Percentiles rank a stretch among this genome's conserved stretches.
These are phyloP conservation scores for Trichoderma arundinaceum DNA, from an alignment of 2,329 filamentous ascomycete genomes.

Conservation along the genomic window DNA sequence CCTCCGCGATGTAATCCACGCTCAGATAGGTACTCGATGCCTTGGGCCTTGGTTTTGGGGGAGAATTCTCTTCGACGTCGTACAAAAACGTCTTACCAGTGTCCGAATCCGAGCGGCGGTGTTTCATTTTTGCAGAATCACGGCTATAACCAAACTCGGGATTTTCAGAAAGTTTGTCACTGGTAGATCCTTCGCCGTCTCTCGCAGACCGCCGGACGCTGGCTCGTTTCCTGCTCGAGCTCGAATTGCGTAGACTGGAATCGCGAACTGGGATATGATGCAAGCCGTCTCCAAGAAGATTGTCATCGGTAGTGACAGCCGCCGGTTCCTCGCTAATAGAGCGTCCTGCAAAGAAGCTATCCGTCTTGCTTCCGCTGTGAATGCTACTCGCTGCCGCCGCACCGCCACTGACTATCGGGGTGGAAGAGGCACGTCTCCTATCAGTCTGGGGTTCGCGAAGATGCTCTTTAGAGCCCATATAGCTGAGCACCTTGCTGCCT, in stretches of 20 bases:
- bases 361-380: slow-evolving; percentile 46
- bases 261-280: slow-evolving; percentile 69
- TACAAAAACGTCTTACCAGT: slow-evolving; percentile 27
- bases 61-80: slow-evolving; percentile 34
- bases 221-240: slow-evolving; percentile 58
- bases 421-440: slow-evolving; percentile 56
- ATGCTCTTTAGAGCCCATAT: slow-evolving; percentile 74
- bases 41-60: slow-evolving; percentile 34
- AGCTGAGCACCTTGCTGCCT: slow-evolving; percentile 66
- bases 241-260: slow-evolving; percentile 68
- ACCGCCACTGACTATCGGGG: slow-evolving; percentile 45
- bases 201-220: slow-evolving; percentile 57
- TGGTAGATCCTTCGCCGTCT: slow-evolving; percentile 48
- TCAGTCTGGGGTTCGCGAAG: slow-evolving; percentile 67
- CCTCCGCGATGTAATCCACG: slow-evolving; percentile 42
- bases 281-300: slow-evolving; percentile 46
- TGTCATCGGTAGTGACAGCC: slow-evolving; percentile 34
- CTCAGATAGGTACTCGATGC: slow-evolving; percentile 37
- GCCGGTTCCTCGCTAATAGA: slow-evolving; percentile 62
- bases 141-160: slow-evolving; percentile 43
- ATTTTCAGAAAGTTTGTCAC: slow-evolving; percentile 52
- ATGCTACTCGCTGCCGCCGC: slow-evolving; percentile 44
- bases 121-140: slow-evolving; percentile 35
- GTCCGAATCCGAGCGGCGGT: slow-evolving; percentile 31
- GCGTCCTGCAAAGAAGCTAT: slow-evolving; percentile 59